Base-by-base conservation (phyloP, 176 grass and related monocot genomes). In the Carex myosuroides region DNA sequence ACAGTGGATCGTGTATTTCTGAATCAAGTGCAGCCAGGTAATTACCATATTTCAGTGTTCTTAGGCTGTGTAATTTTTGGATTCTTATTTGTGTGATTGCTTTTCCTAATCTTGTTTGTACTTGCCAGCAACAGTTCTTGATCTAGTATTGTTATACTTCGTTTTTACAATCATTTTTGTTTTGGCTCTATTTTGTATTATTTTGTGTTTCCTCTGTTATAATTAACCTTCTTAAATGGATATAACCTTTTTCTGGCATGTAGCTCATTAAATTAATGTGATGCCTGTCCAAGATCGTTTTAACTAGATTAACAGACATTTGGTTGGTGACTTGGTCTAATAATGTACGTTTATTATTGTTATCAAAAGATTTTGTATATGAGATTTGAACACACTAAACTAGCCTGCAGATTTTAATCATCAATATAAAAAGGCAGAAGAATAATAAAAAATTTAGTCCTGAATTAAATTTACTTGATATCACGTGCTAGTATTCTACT, bases 1-100 rank as follows among this genome's bases (percentile, higher is more conserved):
- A 92, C 75, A 0, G 94, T 97, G 6, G 86, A 88, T 0, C 85
- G 90, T 18, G 37, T 97, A 86, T 90, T 97, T 66, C 81, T 86
- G 20, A 88, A 67, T 52, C 92, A 86, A 3, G 71, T 90, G 33
- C 84, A 70, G 2, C 87, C 85, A 22, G 85, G 92, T 97, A 58
- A 41, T 79, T 70, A 29, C 4, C 26, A 8, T 60, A 29, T 71
- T 35, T 30, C 12, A 62, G 37, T 57, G 29, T 79, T 58, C 46
- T 77, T 29, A 77, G 50, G 67, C 67, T n/a, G 6, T 56, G 50
- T 77, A 9, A 24, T 76, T 53, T 62, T 29, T 9, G 14, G 8
- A 29, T 22, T 22, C 5, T 2, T 35, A 56, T 30, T 77, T 55
- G 22, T 56, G 46, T 3, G 20, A 56, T 3, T 55, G 22, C 5